A percentile compares a stretch with the other conserved stretches of the same genome.
Conservation (phyloP, 305 asterid species). For the Solanum hybrid region DNA sequence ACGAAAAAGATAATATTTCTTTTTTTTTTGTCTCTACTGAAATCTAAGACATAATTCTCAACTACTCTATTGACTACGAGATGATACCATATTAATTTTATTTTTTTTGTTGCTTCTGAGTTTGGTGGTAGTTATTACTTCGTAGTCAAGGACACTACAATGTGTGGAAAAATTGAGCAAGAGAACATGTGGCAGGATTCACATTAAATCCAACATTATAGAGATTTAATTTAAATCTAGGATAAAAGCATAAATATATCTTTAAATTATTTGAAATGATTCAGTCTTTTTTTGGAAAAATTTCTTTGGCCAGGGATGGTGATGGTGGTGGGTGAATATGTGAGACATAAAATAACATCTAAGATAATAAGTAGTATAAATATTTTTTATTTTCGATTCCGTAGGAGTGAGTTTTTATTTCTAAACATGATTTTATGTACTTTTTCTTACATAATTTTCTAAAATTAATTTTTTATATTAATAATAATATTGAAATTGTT, state of each 20-base stretch:
- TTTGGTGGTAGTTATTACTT: not conserved
- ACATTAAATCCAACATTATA: not conserved
- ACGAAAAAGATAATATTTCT: fast-evolving
- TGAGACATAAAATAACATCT: too few relatives aligned
- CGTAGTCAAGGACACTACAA: not conserved
- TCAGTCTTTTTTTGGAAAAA: too few relatives aligned
- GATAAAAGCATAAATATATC: not conserved
- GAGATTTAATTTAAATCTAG: not conserved
- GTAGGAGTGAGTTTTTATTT: too few relatives aligned
- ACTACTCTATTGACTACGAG: fast-evolving
- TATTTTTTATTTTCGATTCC: too few relatives aligned
- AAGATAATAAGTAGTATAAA: too few relatives aligned
- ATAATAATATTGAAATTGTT: too few relatives aligned
- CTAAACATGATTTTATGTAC: too few relatives aligned
- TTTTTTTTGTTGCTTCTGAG: not conserved
- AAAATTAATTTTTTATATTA: too few relatives aligned
- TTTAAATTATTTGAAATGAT: not conserved
- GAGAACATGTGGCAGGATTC: not conserved
- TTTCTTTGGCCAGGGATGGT: not conserved
- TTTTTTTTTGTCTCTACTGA: not conserved
- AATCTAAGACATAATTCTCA: not conserved
- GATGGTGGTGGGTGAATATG: not conserved
- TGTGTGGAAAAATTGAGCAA: not conserved
- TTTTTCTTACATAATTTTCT: too few relatives aligned
- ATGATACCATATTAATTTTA: not conserved